Evolutionary conservation across 148 eudicot species (phyloP).

Genomic region (Camellia lanceoleosa): DNA sequence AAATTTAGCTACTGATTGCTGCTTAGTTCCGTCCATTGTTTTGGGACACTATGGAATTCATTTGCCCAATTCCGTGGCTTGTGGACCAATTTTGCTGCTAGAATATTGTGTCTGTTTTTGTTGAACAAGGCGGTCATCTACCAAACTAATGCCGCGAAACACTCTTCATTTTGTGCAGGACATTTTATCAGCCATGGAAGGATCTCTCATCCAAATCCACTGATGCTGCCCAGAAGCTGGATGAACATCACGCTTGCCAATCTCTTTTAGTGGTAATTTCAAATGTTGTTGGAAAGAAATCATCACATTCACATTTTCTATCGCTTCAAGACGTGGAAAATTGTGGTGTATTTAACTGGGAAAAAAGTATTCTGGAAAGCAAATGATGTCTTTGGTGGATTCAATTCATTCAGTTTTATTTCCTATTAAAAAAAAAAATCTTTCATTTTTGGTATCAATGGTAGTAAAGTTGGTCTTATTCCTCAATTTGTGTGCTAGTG

Average conservation of each 20-base stretch:
- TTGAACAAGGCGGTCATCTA: not conserved
- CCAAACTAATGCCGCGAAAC: not conserved
- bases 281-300: constrained; percentile 36
- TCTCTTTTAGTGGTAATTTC: constrained; percentile 50
- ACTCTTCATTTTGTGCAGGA: constrained; percentile 42
- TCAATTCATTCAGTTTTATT: not conserved
- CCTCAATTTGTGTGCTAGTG: not conserved
- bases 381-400: constrained; percentile 14
- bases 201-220: constrained; percentile 31
- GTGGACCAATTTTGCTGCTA: not conserved
- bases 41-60: not conserved
- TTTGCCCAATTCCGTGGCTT: not conserved
- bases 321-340: constrained; percentile 46
- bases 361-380: constrained; percentile 39
- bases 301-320: constrained; percentile 25
- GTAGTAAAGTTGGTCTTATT: constrained; percentile 3
- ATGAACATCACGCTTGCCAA: constrained; percentile 66
- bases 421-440: not conserved
- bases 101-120: not conserved
- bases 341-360: constrained; percentile 57
- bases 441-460: not conserved
- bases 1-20: not conserved
- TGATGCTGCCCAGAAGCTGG: constrained; percentile 40
- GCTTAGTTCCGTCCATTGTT: not conserved
- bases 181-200: constrained; percentile 59